Evolutionary conservation across 2,329 filamentous ascomycete genomes (phyloP), one percentile per base, ranked within the genome.

Genomic region (Phyllachora maydis): DNA sequence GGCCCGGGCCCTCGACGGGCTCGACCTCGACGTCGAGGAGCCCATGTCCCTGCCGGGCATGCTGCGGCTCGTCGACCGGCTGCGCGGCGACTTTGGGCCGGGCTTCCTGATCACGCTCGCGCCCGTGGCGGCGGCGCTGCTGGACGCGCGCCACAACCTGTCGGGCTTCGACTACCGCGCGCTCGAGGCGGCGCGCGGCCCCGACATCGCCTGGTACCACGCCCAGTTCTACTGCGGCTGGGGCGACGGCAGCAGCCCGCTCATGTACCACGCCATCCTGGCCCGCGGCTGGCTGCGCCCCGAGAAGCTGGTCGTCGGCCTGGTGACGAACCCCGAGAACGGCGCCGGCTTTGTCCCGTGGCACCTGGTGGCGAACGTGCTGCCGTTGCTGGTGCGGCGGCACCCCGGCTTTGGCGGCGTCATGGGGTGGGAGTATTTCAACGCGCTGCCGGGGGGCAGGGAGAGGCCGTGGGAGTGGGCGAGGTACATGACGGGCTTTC

Each of bases 351-450:
- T 56, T 41, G 66, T 83, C 2, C 54, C 62, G 2, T 59, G 66
- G 27, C 55, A 62, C 21, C 43, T 55, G 9, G 47, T 78, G 13
- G 54, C 56, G 8, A 49, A 53, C 11, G 64, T 73, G 11, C 42
- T 81, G 21, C 54, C 55, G 15, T 40, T 54, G 19, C 40, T 82
- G 32, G 49, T 59, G 17, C 44, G 54, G 13, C 59, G 58, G 32
- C 75, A 72, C 35, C 57, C 62, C 3, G 51, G 49, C 3, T 82
- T 83, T 39, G 78, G 75, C 2, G 78, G 78, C 1, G 70, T 85
- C 1, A 82, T 82, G 68, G 76, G 75, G 3, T 85, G 78, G 78
- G 78, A 88, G 45, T 85, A 81, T 38, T 85, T 79, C 49, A 82
- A 82, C 45, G 58, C 64, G 21, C 43, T 66, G 26, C 69, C 71